These are phyloP conservation scores for Rhododendron kiyosumense DNA, from an alignment of 148 eudicot genomes.

Conservation along the genomic window DNA sequence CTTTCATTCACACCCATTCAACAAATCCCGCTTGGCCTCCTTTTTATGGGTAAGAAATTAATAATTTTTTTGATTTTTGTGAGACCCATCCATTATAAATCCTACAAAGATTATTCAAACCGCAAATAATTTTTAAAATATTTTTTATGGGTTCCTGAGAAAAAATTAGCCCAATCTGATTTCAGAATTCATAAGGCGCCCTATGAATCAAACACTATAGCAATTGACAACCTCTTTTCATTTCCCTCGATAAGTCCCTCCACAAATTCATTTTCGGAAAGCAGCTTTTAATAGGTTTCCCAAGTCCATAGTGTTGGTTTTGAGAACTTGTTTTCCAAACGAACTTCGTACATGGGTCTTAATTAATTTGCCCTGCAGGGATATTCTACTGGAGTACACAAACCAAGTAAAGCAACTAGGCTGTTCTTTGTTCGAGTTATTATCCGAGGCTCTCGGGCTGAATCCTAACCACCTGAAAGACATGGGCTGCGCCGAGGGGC, in stretches of 20 bases:
- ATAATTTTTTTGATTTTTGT: too few species aligned
- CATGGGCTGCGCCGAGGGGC: constrained; percentile 35
- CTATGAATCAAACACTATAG: neutral
- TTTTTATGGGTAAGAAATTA: too few species aligned
- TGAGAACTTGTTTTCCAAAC: neutral
- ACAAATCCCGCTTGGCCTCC: too few species aligned
- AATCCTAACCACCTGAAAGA: constrained; percentile 21
- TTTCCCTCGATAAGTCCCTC: too few species aligned
- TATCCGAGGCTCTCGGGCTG: constrained; percentile 37
- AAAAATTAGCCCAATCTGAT: too few species aligned
- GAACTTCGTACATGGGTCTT: neutral
- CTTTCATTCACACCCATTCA: too few species aligned
- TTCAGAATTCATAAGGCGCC: neutral
- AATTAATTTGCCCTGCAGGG: constrained; percentile 19
- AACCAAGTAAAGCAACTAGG: constrained; percentile 25
- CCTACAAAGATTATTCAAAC: too few species aligned
- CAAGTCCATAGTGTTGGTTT: neutral
- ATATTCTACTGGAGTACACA: constrained; percentile 26
- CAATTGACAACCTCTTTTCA: neutral
- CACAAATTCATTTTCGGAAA: neutral
- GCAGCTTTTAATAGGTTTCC: neutral
- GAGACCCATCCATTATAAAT: too few species aligned
- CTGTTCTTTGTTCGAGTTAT: constrained; percentile 11
- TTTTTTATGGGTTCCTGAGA: too few species aligned
- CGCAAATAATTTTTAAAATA: too few species aligned